Evolutionary conservation across 2,329 filamentous ascomycete genomes (phyloP).

Genomic region (Verticillium klebahnii): DNA sequence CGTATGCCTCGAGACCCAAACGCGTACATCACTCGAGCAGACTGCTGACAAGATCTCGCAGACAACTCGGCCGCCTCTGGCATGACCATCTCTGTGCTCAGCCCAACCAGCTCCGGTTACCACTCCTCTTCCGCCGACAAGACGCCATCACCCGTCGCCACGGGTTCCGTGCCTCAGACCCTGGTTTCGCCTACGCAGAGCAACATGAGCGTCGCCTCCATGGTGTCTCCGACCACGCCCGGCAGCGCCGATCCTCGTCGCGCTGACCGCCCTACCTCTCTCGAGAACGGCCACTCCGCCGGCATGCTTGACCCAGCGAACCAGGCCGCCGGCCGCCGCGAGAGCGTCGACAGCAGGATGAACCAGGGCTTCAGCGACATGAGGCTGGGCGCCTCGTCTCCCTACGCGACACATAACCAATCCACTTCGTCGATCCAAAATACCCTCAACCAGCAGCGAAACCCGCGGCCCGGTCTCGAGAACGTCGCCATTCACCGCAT

Average conservation of each 20-base stretch:
- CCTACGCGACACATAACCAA: slow-evolving; percentile 72
- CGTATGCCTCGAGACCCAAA: slow-evolving; percentile 21
- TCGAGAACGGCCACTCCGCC: slow-evolving; percentile 21
- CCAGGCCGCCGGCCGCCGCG: slow-evolving; percentile 46
- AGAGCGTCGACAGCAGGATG: slow-evolving; percentile 77
- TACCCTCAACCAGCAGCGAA: slow-evolving; percentile 62
- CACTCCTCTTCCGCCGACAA: slow-evolving; percentile 52
- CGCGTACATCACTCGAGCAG: slow-evolving; percentile 2
- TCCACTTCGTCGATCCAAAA: slow-evolving; percentile 72
- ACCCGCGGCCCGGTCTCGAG: slow-evolving; percentile 49
- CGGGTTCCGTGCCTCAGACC: slow-evolving; percentile 45
- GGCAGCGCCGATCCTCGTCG: slow-evolving; percentile 37
- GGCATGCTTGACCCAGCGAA: slow-evolving; percentile 24
- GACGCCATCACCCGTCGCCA: slow-evolving; percentile 56
- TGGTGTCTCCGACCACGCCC: slow-evolving; percentile 57
- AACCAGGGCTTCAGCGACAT: slow-evolving; percentile 68
- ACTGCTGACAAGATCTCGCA: slow-evolving; percentile 17
- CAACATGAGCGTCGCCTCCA: slow-evolving; percentile 63
- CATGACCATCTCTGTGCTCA: slow-evolving; percentile 8
- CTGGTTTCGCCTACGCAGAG: slow-evolving; percentile 51
- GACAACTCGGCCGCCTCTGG: slow-evolving; percentile 41
- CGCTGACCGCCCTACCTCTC: slow-evolving; percentile 34
- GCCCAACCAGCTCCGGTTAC: slow-evolving; percentile 36
- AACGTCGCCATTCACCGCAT: slow-evolving; percentile 52
- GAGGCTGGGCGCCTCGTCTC: slow-evolving; percentile 61